phyloP scores from a whole-genome alignment of 2,329 filamentous ascomycete genomes.

The Clarireedia paspali region DNA sequence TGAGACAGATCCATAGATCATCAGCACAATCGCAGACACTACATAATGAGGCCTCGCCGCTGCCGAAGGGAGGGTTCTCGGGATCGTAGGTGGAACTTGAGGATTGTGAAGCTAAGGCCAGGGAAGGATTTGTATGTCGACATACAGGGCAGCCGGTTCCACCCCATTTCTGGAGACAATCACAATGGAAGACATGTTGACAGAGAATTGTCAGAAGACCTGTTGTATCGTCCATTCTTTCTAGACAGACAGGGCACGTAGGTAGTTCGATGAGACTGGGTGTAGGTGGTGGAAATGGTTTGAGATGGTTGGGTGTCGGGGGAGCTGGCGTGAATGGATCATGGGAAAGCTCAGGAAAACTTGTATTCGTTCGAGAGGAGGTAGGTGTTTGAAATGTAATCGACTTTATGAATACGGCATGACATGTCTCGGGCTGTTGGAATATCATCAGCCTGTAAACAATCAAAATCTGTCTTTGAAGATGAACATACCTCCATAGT shows the following conservation, averaged over 20 bases:
- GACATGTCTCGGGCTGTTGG: constrained; percentile 76
- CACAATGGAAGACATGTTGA: constrained; percentile 96
- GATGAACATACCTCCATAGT: constrained; percentile 64
- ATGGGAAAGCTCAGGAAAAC: constrained; percentile 53
- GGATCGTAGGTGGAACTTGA: constrained; percentile 32
- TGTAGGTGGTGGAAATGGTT: constrained; percentile 60
- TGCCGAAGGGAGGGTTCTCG: constrained; percentile 51
- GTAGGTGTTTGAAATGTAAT: constrained; percentile 63
- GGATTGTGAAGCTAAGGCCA: constrained; percentile 28
- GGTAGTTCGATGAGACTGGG: constrained; percentile 84
- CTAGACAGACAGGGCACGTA: constrained; percentile 91
- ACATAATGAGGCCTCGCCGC: constrained; percentile 63
- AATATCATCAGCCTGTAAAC: constrained; percentile 9
- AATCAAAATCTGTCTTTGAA: background rate
- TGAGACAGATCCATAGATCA: constrained; percentile 92
- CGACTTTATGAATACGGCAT: constrained; percentile 88
- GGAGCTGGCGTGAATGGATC: constrained; percentile 56
- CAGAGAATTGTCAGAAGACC: constrained; percentile 93
- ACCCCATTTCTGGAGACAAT: constrained; percentile 92
- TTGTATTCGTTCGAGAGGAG: constrained; percentile 24
- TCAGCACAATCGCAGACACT: constrained; percentile 69
- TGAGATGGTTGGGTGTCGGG: constrained; percentile 33
- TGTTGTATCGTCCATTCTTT: constrained; percentile 96
- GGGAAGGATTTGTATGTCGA: constrained; percentile 66
- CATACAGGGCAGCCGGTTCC: constrained; percentile 92